Base-by-base conservation (phyloP, 2,329 filamentous ascomycete genomes). In the Claviceps capensis region DNA sequence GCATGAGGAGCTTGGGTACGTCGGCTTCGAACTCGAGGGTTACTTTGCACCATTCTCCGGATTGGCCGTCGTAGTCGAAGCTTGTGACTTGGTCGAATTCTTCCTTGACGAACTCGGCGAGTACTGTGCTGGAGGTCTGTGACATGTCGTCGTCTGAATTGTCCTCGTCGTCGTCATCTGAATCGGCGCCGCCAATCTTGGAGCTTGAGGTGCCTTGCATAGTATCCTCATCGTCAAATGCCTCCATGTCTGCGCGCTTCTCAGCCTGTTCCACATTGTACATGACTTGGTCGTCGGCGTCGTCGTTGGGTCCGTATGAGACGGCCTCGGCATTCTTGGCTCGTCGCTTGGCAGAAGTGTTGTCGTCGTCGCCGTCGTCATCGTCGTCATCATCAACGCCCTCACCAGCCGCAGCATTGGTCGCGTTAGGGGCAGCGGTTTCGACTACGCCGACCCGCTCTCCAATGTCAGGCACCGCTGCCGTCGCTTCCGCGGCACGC, bases 251-350 rank as follows among this genome's bases (percentile, higher is more conserved):
- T 17, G 84, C 81, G 38, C 81, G 75, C 48, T 55, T 49, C 7
- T 80, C 77, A 2, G 76, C 76, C 19, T 81, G 79, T 2, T 79
- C 77, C 61, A 84, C 77, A 53, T 78, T 75, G 50, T 73, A 72
- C 60, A 85, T 82, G 51, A 94, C 81, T 38, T 78, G 82, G 58
- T 88, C 79, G 62, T 97, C 93, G 4, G 91, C 91, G 5, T 95
- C 90, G 63, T 97, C 93, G 47, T 95, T 94, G 37, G 84, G 87
- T 41, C 88, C 91, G 59, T 96, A 97, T 14, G 88, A 93, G 2
- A 91, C 83, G 34, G 85, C 86, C 67, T 95, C 86, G 50, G 78
- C 74, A 42, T 86, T 83, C 65, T 95, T 93, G 46, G 82, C 80
- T 60, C 78, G 81, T 62, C 82, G 77, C 69, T 88, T 94, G 59